Base-by-base conservation (phyloP, 2,329 filamentous ascomycete species). In the Periglandula ipomoeae region DNA sequence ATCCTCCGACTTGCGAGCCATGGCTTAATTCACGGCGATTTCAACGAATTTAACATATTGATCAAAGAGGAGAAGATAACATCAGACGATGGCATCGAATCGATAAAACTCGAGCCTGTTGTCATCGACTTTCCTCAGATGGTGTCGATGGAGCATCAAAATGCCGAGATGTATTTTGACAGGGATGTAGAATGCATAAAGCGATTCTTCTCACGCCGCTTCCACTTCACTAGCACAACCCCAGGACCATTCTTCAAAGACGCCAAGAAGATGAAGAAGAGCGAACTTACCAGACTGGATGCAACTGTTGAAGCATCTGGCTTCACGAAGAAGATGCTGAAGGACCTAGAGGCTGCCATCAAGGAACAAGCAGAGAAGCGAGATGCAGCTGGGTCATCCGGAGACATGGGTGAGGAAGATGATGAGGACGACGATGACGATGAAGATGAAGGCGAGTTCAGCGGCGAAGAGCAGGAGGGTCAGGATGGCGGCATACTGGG, bases 111-210 rank as follows among this genome's bases (percentile, higher is more conserved):
- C 23, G 81, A 80, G 6, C 93, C 93, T 1, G 80, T 96, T 47
- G 71, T 98, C 41, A 98, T 98, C 59, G 94, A 98, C 70, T 98
- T 98, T 62, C 93, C 93, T 0, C 93, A 98, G 64, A 97, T 96
- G 85, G 82, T 98, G 2, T 97, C 91, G 1, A 89, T 95, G 64
- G 89, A 95, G 57, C 93, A 98, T 62, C 69, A 75, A 32, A 96
- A 98, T 61, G 94, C 93, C 17, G 86, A 95, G 62, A 94, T 90
- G 79, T 97, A 98, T 68, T 98, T 98, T 65, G 87, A 97, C 63
- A 84, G 93, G 54, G 93, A 98, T 59, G 90, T 98, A 13, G 82
- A 87, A 54, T 98, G 94, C 67, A 85, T 98, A 60, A 97, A 96
- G 70, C 82, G 87, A 27, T 98, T 95, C 66, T 98, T 98, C 62